Percentiles rank a stretch among this genome's conserved stretches.
These are phyloP conservation scores for Metarhizium sp. DNA, from an alignment of 2,329 filamentous ascomycete species.

Conservation along the genomic window DNA sequence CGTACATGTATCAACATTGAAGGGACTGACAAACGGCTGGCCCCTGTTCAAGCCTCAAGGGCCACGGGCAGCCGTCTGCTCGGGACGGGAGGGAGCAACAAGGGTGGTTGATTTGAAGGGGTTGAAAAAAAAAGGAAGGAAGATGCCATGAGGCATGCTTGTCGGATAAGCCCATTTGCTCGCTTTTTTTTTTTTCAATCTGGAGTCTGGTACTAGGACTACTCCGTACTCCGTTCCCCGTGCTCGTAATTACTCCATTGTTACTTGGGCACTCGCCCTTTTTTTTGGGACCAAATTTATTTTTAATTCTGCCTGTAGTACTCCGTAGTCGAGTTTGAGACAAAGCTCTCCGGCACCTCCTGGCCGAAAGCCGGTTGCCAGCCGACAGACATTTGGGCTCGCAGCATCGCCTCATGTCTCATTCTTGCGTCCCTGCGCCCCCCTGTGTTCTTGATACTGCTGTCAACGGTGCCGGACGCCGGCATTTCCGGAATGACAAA, in stretches of 20 bases:
- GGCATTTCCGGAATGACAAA: background rate
- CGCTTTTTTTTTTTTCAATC: background rate
- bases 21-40: too few relatives aligned
- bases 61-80: conserved; percentile 1
- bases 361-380: background rate
- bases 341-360: background rate
- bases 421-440: background rate
- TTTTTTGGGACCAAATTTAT: background rate
- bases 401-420: background rate
- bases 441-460: background rate
- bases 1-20: background rate
- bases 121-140: too few relatives aligned
- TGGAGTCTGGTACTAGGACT: too few relatives aligned
- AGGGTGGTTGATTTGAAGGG: background rate
- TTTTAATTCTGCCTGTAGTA: background rate
- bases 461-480: background rate
- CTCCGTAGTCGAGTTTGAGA: background rate
- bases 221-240: background rate
- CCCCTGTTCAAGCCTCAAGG: background rate
- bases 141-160: background rate
- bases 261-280: background rate
- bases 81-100: conserved; percentile 3
- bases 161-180: background rate
- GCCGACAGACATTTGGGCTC: too few relatives aligned
- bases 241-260: background rate